Evolutionary conservation across 1,284 basidiomycete genomes (phyloP), one percentile per base, ranked within the genome.

Genomic region (Fomitiporia mediterranea): DNA sequence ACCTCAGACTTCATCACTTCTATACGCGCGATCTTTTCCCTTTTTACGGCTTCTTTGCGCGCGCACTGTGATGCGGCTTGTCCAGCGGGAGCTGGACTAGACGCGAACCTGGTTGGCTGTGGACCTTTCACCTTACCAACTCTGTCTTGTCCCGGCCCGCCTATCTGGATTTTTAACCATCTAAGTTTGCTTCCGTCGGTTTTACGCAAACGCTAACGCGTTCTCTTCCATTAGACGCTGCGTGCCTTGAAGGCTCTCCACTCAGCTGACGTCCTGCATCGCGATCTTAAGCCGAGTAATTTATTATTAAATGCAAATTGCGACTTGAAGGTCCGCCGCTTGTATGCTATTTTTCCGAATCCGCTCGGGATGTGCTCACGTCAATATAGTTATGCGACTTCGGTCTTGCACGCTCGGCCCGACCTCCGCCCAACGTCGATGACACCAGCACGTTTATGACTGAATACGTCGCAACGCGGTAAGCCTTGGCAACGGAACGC

Each of bases 261-360:
- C 68, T 92, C 91, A 0, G 91, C 91, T 30, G 88, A 92, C 67
- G 89, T 94, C 42, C 81, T 94, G 13, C 90, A 93, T 64, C 81
- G 90, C 53, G 94, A 97, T 68, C 79, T 98, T 53, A 98, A 97
- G 67, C 95, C 95, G 0, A 93, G 89, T 1, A 98, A 98, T 67
- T 76, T 97, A 23, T 78, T 97, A 1, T 72, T 97, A 35, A 98
- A 98, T 66, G 91, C 93, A 43, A 96, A 97, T 67, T 98, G 94
- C 67, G 94, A 97, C 71, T 81, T 97, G 51, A 95, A 95, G 75
- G 91, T 91, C 53, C 63, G 73, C 43, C 60, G 39, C 34, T 28
- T 25, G 46, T 23, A 17, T 43, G 19, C 64, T 62, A 34, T 21
- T 25, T 28, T 30, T 21, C 27, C 17, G 7, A 40, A 51, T 35